Evolutionary conservation across 495 filamentous ascomycete species (phyloP).

Genomic region (Cudoniella acicularis): DNA sequence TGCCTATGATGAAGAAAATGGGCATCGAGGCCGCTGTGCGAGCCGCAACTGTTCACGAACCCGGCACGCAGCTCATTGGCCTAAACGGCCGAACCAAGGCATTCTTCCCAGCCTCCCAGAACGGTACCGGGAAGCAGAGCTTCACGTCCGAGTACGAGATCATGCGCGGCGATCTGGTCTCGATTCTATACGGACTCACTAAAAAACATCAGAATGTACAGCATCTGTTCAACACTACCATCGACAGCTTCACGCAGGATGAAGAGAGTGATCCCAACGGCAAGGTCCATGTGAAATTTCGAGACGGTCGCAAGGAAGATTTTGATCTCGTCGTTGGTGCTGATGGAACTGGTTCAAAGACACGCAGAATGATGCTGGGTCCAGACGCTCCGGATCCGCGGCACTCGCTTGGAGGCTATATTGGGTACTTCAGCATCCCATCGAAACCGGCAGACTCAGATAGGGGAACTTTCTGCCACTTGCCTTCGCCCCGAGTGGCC

Average conservation of each 20-base stretch:
- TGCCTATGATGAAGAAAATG: constrained; percentile 48
- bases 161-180: constrained; percentile 46
- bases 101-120: constrained; percentile 35
- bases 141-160: constrained; percentile 55
- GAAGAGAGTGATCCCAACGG: too few relatives aligned
- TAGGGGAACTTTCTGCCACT: constrained; percentile 13
- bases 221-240: constrained; percentile 40
- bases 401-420: constrained; percentile 27
- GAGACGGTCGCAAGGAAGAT: constrained; percentile 27
- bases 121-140: constrained; percentile 40
- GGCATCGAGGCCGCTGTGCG: constrained; percentile 45
- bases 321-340: constrained; percentile 50
- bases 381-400: constrained; percentile 23
- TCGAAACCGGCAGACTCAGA: constrained; percentile 17
- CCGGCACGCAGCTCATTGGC: constrained; percentile 42
- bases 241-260: constrained; percentile 28
- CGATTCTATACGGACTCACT: constrained; percentile 42
- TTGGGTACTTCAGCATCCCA: constrained; percentile 40
- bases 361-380: constrained; percentile 34
- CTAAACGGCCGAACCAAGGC: constrained; percentile 32
- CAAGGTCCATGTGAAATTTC: constrained; percentile 34
- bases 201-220: constrained; percentile 30
- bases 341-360: constrained; percentile 44
- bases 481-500: constrained; percentile 18
- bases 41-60: constrained; percentile 32